Base-by-base conservation (phyloP, 108 stramenopile genomes). In the Mediolabrus comicus region DNA sequence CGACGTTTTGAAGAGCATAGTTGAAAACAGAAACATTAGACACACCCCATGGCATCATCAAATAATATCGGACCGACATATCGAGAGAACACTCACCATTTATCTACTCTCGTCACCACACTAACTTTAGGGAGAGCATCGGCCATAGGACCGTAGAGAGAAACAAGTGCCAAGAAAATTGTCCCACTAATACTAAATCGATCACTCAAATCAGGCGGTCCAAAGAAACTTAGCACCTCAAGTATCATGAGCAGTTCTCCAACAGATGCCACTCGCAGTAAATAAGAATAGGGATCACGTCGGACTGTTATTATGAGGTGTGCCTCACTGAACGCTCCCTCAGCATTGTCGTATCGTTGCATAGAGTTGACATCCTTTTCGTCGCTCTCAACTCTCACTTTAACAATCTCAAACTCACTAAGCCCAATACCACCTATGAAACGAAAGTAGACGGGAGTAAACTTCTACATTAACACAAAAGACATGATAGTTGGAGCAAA, bases 131-230 rank as follows among this genome's bases (percentile, higher is more conserved):
- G 75, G 24, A 76, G 36, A 35, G 75, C 61, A 39, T 76, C 75
- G 0, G 75, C 75, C 75, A 76, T 76, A 5, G 75, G 75, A 28
- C 75, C 75, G 36, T 76, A 76, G 39, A 76, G 62, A 28, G 67
- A 63, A 58, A 76, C 75, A 62, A 76, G 68, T 2, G 75, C 75
- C 67, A 76, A 64, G 36, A 69, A 76, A 34, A 76, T 69, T 56
- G 75, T 76, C 34, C 75, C 75, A 27, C 67, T 69, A 14, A 76
- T 62, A 25, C 75, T 69, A 33, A 76, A 76, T 1, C 75, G 59
- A 13, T 30, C 67, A 26, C 61, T 56, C 43, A 76, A 62, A 55
- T 63, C 75, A 6, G 29, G 68, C 41, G n/a, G 67, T 51, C 39
- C 46, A 49, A 76, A 31, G 30, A 76, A 76, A 56, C 67, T 69